Percentiles rank a stretch among this genome's conserved stretches.
Conservation (phyloP, 1,284 basidiomycete genomes). For the Pholiota adiposa region DNA sequence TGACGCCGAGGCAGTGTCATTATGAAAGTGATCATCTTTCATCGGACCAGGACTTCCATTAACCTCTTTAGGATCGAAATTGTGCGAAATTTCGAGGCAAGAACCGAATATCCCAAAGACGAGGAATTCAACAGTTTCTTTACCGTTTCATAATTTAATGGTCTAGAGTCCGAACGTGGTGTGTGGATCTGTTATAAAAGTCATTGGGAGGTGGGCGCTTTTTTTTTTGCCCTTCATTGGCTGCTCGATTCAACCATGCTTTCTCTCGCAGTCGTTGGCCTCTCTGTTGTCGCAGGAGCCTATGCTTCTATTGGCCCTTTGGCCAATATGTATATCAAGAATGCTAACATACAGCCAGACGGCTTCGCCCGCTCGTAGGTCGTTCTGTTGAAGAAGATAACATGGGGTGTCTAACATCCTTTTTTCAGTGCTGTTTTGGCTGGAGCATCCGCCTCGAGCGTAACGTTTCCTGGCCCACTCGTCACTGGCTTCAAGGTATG, state of each 20-base stretch:
- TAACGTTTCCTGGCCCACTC: slow-evolving; percentile 37
- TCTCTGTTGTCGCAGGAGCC: slow-evolving; percentile 9
- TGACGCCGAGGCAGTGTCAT: neutral
- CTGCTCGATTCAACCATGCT: neutral
- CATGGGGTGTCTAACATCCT: neutral
- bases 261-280: slow-evolving; percentile 6
- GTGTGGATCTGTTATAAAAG: slow-evolving; percentile 3
- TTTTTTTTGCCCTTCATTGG: neutral
- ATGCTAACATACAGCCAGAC: slow-evolving; percentile 17
- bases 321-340: slow-evolving; percentile 15
- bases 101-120: neutral
- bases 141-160: neutral
- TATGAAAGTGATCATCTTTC: neutral
- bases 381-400: neutral
- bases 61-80: neutral
- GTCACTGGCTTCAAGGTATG: slow-evolving; percentile 34
- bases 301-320: slow-evolving; percentile 8
- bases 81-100: neutral
- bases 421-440: slow-evolving; percentile 29
- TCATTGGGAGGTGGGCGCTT: neutral
- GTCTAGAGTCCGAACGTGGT: neutral
- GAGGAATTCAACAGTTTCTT: neutral
- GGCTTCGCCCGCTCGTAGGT: slow-evolving; percentile 24
- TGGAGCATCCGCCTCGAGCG: slow-evolving; percentile 18
- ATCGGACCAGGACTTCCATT: neutral